A percentile compares a stretch with the other conserved stretches of the same genome.
Evolutionary conservation across 495 filamentous ascomycete species (phyloP).

Genomic region (Neurospora sp.): DNA sequence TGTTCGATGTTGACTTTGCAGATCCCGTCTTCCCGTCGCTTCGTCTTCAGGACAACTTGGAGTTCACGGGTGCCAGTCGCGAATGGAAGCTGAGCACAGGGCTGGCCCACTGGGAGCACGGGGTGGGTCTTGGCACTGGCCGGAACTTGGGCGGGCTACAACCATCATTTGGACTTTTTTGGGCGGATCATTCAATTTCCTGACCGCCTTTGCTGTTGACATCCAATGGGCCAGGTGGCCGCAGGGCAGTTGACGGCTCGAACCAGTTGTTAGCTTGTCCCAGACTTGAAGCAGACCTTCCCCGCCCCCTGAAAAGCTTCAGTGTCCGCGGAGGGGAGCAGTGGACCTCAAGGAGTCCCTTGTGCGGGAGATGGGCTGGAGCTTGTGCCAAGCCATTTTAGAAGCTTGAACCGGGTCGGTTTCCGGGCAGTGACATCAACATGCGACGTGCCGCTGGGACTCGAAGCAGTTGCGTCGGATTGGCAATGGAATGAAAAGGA

Average conservation of each 20-base stretch:
- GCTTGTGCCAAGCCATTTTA: neutral
- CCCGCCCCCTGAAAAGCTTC: neutral
- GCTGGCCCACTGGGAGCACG: neutral
- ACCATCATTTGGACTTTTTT: neutral
- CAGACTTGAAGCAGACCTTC: neutral
- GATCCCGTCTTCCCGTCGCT: neutral
- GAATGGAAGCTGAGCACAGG: neutral
- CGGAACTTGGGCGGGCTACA: neutral
- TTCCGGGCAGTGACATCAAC: conserved; percentile 20
- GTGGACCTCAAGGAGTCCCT: neutral
- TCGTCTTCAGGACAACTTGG: neutral
- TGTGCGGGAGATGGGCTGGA: neutral
- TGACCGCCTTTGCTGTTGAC: neutral
- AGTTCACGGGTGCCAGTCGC: neutral
- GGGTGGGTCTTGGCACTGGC: neutral
- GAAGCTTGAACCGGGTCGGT: neutral
- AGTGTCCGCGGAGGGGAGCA: neutral
- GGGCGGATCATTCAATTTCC: conserved; percentile 19
- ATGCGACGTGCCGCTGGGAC: neutral
- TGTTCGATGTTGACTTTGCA: neutral
- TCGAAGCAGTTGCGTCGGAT: conserved; percentile 8
- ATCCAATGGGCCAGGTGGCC: neutral
- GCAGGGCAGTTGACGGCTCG: neutral
- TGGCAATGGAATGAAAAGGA: neutral
- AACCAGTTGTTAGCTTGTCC: neutral